Percentiles rank a stretch among this genome's conserved stretches.
Evolutionary conservation across 768 basidiomycete genomes (phyloP).

Genomic region (Scleroderma bovista): DNA sequence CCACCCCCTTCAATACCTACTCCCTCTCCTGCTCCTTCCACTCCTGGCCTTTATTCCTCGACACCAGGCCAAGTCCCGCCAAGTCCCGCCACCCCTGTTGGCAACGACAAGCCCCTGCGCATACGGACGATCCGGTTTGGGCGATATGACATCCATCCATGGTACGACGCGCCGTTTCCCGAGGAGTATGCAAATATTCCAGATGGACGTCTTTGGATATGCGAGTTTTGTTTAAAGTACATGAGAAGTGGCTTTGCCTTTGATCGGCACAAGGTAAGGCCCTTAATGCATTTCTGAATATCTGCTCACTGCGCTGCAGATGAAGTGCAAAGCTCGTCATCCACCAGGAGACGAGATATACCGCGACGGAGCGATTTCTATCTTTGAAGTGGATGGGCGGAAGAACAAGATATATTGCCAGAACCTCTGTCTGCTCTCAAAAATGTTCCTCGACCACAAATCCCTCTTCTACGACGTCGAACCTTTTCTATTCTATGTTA

Average conservation of each 20-base stretch:
- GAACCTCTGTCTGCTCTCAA: constrained; percentile 93
- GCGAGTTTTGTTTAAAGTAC: constrained; percentile 97
- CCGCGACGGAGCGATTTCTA: constrained; percentile 78
- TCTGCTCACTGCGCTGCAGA: constrained; percentile 38
- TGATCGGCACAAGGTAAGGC: constrained; percentile 74
- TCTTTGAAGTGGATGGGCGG: constrained; percentile 97
- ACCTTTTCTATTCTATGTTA: constrained; percentile 98
- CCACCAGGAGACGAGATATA: constrained; percentile 99
- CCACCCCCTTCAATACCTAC: constrained; percentile 23
- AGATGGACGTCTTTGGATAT: constrained; percentile 92
- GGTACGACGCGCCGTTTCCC: constrained; percentile 98
- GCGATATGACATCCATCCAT: constrained; percentile 88
- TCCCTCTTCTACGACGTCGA: constrained; percentile 99
- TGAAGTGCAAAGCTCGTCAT: constrained; percentile 92
- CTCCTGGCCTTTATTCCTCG: constrained; percentile 25
- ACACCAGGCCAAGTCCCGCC: constrained; percentile 32
- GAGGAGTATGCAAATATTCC: constrained; percentile 93
- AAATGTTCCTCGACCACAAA: constrained; percentile 99
- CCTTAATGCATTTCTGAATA: not conserved
- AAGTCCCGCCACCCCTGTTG: constrained; percentile 25
- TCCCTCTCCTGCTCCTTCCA: constrained; percentile 34
- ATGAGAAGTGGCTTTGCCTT: constrained; percentile 92
- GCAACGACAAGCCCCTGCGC: constrained; percentile 39
- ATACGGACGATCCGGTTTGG: constrained; percentile 91
- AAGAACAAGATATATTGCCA: constrained; percentile 99